Conservation (phyloP, 2,329 filamentous ascomycete species). For the Fusarium mangiferae region DNA sequence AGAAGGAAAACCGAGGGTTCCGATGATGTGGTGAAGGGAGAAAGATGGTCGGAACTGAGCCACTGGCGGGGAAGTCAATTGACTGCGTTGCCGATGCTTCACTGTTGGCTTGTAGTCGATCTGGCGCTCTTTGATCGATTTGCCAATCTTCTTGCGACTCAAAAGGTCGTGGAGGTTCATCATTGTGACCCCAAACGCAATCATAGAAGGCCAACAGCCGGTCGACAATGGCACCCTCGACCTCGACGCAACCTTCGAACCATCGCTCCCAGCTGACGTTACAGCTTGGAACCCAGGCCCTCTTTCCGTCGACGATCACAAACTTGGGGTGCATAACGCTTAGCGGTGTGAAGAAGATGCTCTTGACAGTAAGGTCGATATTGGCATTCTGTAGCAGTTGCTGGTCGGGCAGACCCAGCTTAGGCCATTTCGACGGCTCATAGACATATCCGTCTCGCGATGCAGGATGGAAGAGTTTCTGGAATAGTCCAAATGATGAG, state of each 20-base stretch:
- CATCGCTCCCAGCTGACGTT: constrained; percentile 91
- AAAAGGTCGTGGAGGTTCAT: constrained; percentile 25
- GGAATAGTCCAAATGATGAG: constrained; percentile 76
- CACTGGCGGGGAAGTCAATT: constrained; percentile 36
- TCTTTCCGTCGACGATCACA: constrained; percentile 74
- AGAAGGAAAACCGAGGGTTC: constrained; percentile 71
- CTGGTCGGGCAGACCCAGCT: constrained; percentile 71
- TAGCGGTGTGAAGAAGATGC: constrained; percentile 81
- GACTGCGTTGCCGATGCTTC: constrained; percentile 46
- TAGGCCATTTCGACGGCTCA: constrained; percentile 66
- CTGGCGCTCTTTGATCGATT: not conserved
- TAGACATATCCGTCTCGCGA: constrained; percentile 71
- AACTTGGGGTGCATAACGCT: constrained; percentile 93
- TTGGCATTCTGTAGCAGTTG: constrained; percentile 62
- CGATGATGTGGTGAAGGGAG: constrained; percentile 79
- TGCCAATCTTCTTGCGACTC: not conserved
- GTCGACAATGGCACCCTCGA: constrained; percentile 70
- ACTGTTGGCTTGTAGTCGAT: not conserved
- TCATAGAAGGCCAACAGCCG: constrained; percentile 75
- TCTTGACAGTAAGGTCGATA: constrained; percentile 78
- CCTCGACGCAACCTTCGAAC: constrained; percentile 80
- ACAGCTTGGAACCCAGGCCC: constrained; percentile 78
- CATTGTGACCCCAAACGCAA: constrained; percentile 68
- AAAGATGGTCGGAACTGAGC: constrained; percentile 65
- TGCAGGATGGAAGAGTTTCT: constrained; percentile 80